Conservation (phyloP, 2,329 filamentous ascomycete genomes). For the Claviceps cyperi region DNA sequence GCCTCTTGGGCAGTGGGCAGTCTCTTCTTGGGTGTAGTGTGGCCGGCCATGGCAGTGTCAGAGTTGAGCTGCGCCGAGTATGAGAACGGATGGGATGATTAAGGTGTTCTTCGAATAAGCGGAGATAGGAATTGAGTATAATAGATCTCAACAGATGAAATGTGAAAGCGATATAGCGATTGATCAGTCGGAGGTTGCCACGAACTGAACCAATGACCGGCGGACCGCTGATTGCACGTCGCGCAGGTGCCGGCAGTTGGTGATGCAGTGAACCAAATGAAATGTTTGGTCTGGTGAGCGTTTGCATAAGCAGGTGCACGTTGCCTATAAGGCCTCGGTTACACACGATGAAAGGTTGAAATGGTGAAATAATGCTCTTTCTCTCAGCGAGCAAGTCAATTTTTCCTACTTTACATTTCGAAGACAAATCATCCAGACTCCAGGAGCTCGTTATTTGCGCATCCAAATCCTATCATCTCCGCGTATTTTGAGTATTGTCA, state of each 20-base stretch:
- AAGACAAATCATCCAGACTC: not conserved
- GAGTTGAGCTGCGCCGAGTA: not conserved
- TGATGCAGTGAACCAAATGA: not conserved
- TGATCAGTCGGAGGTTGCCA: not conserved
- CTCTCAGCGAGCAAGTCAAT: not conserved
- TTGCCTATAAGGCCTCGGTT: not conserved
- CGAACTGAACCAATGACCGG: not conserved
- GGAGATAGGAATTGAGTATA: no score
- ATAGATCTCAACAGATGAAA: no score
- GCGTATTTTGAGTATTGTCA: conserved; percentile 9
- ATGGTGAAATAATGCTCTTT: not conserved
- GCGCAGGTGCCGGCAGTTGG: not conserved
- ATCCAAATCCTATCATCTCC: not conserved
- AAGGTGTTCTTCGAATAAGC: no score
- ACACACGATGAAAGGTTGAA: not conserved
- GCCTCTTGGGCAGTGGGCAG: conserved; percentile 26
- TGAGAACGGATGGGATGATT: not conserved
- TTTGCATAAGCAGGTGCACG: not conserved
- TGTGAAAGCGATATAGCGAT: not conserved
- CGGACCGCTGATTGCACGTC: not conserved
- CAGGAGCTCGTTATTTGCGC: not conserved
- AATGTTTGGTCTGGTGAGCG: not conserved
- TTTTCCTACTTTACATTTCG: conserved; percentile 3
- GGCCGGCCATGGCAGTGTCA: conserved; percentile 16
- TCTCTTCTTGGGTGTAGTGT: conserved; percentile 13